These are phyloP conservation scores for Saprolegnia diclina DNA, from an alignment of 352 stramenopile genomes.

Conservation along the genomic window DNA sequence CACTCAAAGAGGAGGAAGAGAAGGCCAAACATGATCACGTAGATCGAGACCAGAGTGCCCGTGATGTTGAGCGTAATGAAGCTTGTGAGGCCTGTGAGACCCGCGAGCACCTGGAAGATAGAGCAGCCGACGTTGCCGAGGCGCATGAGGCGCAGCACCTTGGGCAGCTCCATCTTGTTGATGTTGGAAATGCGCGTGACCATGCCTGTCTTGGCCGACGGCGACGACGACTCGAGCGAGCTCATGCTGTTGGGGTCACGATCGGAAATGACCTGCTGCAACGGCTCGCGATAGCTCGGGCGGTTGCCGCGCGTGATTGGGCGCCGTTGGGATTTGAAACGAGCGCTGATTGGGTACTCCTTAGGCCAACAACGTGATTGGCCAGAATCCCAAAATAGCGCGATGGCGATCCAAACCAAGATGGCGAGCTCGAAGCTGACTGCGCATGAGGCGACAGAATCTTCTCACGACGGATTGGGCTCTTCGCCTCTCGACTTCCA, in stretches of 20 bases:
- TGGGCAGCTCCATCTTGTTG: conserved; percentile 87
- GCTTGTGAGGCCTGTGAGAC: conserved; percentile 71
- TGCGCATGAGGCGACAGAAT: too few species aligned
- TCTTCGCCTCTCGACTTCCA: too few species aligned
- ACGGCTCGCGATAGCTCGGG: too few species aligned
- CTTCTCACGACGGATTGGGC: too few species aligned
- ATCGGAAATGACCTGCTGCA: conserved; percentile 10
- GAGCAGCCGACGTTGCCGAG: conserved; percentile 79
- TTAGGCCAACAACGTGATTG: too few species aligned
- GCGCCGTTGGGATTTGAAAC: too few species aligned
- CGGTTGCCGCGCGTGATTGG: too few species aligned
- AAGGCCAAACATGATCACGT: conserved; percentile 86
- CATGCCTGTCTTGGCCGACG: conserved; percentile 54
- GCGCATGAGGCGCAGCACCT: conserved; percentile 82
- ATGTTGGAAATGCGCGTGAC: conserved; percentile 82
- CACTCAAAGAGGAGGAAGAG: conserved; percentile 85
- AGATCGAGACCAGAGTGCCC: conserved; percentile 81
- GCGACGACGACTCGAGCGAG: conserved; percentile 33
- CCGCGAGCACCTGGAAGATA: conserved; percentile 75
- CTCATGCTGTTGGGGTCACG: conserved; percentile 38
- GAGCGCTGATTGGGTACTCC: too few species aligned
- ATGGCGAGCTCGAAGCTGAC: too few species aligned
- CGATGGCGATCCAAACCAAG: too few species aligned
- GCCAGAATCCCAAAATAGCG: too few species aligned
- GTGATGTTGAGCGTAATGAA: conserved; percentile 89